phyloP scores from a whole-genome alignment of 768 basidiomycete genomes.

The Psilocybe sp. region DNA sequence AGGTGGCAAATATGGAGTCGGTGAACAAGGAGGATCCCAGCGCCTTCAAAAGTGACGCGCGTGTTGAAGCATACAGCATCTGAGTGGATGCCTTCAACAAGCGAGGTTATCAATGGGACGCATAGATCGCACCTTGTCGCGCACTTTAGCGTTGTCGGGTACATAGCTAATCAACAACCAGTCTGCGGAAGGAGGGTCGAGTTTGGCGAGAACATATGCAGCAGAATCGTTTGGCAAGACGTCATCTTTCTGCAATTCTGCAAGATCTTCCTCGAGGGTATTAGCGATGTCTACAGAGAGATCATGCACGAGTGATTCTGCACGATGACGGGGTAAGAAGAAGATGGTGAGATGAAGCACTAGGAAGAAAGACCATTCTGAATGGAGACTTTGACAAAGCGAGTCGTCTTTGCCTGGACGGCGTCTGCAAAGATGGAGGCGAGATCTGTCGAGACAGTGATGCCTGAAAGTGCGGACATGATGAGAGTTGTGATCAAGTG shows the following conservation, averaged over 20 bases:
- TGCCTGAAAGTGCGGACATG: constrained; percentile 79
- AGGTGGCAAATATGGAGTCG: constrained; percentile 77
- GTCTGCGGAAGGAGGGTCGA: constrained; percentile 55
- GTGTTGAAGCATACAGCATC: constrained; percentile 90
- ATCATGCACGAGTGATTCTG: constrained; percentile 72
- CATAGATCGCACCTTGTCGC: constrained; percentile 63
- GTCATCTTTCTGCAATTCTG: constrained; percentile 43
- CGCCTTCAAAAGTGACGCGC: constrained; percentile 63
- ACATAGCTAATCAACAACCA: constrained; percentile 83
- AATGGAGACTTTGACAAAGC: constrained; percentile 80
- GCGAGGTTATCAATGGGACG: not conserved
- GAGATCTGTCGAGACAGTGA: constrained; percentile 60
- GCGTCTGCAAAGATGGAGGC: constrained; percentile 55
- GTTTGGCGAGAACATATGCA: constrained; percentile 71
- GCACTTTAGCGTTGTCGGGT: constrained; percentile 75
- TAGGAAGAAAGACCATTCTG: constrained; percentile 54
- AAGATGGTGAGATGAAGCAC: constrained; percentile 4
- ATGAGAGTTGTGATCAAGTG: constrained; percentile 16
- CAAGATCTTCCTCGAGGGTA: constrained; percentile 62
- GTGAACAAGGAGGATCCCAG: constrained; percentile 73
- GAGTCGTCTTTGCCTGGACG: constrained; percentile 42
- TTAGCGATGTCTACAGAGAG: constrained; percentile 43
- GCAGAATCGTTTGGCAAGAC: constrained; percentile 60
- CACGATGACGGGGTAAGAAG: constrained; percentile 15
- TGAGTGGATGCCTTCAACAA: constrained; percentile 23